Evolutionary conservation across 2,329 filamentous ascomycete genomes (phyloP).

Genomic region (Trichophyton rubrum): DNA sequence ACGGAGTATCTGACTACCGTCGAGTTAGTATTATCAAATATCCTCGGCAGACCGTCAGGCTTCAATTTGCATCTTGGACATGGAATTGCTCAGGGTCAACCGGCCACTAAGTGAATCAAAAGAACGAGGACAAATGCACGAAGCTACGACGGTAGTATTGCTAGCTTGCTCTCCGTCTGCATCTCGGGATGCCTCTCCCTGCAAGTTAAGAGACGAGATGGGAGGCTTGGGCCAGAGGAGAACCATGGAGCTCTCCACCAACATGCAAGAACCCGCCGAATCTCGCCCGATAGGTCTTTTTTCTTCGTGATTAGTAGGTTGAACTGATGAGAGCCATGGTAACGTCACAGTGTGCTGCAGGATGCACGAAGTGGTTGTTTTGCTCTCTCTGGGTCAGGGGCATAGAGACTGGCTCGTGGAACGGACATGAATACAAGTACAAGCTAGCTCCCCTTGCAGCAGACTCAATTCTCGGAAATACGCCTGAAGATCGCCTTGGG

Average conservation of each 20-base stretch:
- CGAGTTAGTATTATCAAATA: background rate
- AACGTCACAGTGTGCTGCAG: too few relatives aligned
- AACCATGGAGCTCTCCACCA: background rate
- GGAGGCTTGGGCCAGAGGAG: background rate
- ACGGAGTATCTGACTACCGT: too few relatives aligned
- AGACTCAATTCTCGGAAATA: background rate
- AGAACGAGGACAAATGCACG: background rate
- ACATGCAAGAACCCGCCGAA: background rate
- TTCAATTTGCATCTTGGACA: background rate
- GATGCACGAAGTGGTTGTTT: too few relatives aligned
- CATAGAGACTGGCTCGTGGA: background rate
- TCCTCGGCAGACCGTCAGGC: background rate
- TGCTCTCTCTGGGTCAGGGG: background rate
- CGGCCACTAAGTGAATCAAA: background rate
- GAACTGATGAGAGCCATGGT: too few relatives aligned
- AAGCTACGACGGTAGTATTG: background rate
- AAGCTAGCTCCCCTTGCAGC: background rate
- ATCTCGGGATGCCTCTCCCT: background rate
- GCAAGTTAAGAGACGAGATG: background rate
- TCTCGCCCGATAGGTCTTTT: background rate
- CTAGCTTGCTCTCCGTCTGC: background rate
- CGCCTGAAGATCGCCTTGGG: conserved; percentile 1
- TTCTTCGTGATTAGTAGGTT: too few relatives aligned
- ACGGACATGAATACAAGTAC: background rate
- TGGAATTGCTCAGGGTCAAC: background rate